These are phyloP conservation scores for Globisporangium viniferum DNA, from an alignment of 352 stramenopile genomes.

Conservation along the genomic window DNA sequence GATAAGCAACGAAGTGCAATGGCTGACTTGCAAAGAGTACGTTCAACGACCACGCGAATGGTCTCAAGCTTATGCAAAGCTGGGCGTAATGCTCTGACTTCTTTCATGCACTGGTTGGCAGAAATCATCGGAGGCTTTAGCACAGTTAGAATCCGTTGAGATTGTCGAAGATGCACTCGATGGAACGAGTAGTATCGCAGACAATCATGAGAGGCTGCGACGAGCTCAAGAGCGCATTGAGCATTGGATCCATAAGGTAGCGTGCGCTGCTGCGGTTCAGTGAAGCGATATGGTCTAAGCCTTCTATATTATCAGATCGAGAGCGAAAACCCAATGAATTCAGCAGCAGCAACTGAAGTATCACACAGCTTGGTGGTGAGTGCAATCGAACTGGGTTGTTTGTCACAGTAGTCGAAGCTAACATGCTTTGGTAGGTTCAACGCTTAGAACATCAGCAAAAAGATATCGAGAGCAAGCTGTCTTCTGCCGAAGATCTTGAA, in stretches of 20 bases:
- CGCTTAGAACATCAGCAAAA: background rate
- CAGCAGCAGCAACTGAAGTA: background rate
- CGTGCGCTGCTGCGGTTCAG: background rate
- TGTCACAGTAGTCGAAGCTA: background rate
- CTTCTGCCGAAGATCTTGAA: background rate
- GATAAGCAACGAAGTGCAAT: background rate
- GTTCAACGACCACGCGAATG: background rate
- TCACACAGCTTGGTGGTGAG: background rate
- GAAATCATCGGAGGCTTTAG: background rate
- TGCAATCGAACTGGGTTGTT: background rate
- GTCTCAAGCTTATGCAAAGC: background rate
- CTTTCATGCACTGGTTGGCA: background rate
- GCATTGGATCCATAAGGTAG: background rate
- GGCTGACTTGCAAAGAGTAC: background rate
- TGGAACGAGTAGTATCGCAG: background rate
- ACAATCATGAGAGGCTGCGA: background rate
- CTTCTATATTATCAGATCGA: background rate
- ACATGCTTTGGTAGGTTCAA: background rate
- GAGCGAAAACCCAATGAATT: background rate
- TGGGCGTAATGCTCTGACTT: background rate
- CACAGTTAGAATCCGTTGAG: background rate
- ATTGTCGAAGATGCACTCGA: background rate
- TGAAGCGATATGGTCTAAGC: background rate
- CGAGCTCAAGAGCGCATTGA: background rate
- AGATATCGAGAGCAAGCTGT: background rate